Base-by-base conservation (phyloP, 1,284 basidiomycete genomes). In the Fistulina hepatica region DNA sequence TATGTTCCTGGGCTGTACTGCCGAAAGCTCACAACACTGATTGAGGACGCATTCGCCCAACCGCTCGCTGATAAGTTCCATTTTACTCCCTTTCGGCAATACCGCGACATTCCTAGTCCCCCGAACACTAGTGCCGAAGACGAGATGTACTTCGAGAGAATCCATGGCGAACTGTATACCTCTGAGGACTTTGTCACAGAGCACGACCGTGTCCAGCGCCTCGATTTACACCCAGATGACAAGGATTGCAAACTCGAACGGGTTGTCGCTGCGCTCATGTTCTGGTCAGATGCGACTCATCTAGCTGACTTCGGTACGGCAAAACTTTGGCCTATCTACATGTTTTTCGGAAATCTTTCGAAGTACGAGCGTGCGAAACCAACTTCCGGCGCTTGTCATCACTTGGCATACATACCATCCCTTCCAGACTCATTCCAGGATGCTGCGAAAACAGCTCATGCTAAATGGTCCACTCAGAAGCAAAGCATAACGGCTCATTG, bases 321-420 rank as follows among this genome's bases (percentile, higher is more conserved):
- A 6, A 51, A 50, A 25, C 31, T 52, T 0, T 60, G 57, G 56
- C 58, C 59, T 0, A 22, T 57, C 2, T 61, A 60, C 42, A 6
- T 45, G 7, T 48, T 43, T 27, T 48, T 57, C 24, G 56, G 52
- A 1, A 58, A 57, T 28, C 47, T 51, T 21, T 50, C 51, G 4
- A 60, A 59, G 40, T 52, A 52, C 21, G 25, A 34, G 2, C 46
- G 54, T 7, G 28, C 34, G 5, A 36, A 34, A 19, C 54, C 53
- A 2, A 36, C 40, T 3, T 25, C 35, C 2, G 17, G 44, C 10
- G 48, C 51, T 3, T 41, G 33, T 8, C 42, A 50, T 21, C 49
- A 51, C 17, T 35, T 52, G 4, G 53, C 49, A 10, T 52, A 46
- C 33, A 25, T 54, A 3, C 44, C 46, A 13, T 34, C 36, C 33